Evolutionary conservation across 148 eudicot species (phyloP).

Genomic region (Rhododendron vialii): DNA sequence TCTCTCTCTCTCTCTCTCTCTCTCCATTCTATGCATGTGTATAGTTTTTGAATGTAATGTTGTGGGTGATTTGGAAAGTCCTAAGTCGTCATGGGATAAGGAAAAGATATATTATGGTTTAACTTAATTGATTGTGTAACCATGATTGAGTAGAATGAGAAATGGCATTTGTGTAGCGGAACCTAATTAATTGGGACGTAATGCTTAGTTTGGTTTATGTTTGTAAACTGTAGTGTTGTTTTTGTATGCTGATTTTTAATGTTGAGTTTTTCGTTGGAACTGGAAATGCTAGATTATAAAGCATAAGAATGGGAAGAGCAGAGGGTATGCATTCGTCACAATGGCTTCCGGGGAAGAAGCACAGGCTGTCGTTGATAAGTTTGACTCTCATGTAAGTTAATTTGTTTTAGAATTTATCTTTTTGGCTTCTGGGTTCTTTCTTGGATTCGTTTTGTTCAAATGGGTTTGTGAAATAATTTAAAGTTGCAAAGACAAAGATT

Average conservation of each 20-base stretch:
- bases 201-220: background rate
- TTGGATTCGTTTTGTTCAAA: background rate
- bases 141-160: background rate
- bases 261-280: constrained; percentile 8
- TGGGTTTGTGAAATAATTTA: background rate
- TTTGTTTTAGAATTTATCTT: background rate
- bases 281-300: constrained; percentile 53
- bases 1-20: no score
- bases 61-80: background rate
- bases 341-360: constrained; percentile 81
- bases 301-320: constrained; percentile 64
- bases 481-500: background rate
- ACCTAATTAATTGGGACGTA: background rate
- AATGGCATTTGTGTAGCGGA: background rate
- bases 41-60: background rate
- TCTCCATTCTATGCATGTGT: background rate
- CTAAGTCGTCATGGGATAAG: background rate
- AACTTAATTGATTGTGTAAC: background rate
- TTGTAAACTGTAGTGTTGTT: background rate
- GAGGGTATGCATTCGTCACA: constrained; percentile 85
- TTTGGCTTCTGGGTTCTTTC: background rate
- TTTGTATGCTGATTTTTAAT: background rate
- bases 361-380: constrained; percentile 62
- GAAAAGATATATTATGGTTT: background rate
- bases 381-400: constrained; percentile 48